Base-by-base conservation (phyloP, 2,329 filamentous ascomycete genomes). In the Colletotrichum tropicicola region DNA sequence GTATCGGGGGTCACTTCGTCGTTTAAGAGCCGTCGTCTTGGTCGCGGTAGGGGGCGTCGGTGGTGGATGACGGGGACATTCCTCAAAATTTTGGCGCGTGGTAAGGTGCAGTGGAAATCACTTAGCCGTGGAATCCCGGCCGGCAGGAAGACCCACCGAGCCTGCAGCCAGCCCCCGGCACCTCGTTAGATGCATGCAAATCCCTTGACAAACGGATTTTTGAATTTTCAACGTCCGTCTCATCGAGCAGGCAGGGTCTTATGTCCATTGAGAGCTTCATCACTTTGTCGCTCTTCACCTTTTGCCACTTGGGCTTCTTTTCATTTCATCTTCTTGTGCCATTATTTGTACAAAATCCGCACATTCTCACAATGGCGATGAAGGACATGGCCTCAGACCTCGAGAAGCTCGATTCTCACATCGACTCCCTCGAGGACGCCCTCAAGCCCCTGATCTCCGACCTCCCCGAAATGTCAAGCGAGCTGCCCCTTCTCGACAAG, bases 401-500 rank as follows among this genome's bases (percentile, higher is more conserved):
- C 53, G 88, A 92, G 71, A 86, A 90, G 75, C 88, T 98, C 54
- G 90, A 93, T 69, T 86, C 88, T 70, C 89, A 94, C 75, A 87
- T 98, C 53, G 92, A 97, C 78, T 87, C 90, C 59, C 85, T 98
- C 48, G 89, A 97, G 74, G 87, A 90, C 35, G 84, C 87, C 4
- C 83, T 98, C 27, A 80, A 87, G 68, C 93, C 95, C n/a, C 81
- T 98, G 6, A 80, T 97, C 25, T 82, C 84, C 35, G 84, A 85
- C 52, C 80, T 98, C 44, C 82, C 88, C 53, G 87, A 90, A 41
- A 87, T 88, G 60, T 89, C 93, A 5, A 90, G 89, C 59, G 93
- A 93, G 74, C 84, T 98, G 27, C 94, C 95, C 2, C 85, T 98
- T n/a, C 85, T 99, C 66, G 95, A 98, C 82, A 94, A 93, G 80